A percentile compares a stretch with the other conserved stretches of the same genome.
phyloP scores from a whole-genome alignment of 371 early-diverging fungal species.

The Rhizopus delemar region DNA sequence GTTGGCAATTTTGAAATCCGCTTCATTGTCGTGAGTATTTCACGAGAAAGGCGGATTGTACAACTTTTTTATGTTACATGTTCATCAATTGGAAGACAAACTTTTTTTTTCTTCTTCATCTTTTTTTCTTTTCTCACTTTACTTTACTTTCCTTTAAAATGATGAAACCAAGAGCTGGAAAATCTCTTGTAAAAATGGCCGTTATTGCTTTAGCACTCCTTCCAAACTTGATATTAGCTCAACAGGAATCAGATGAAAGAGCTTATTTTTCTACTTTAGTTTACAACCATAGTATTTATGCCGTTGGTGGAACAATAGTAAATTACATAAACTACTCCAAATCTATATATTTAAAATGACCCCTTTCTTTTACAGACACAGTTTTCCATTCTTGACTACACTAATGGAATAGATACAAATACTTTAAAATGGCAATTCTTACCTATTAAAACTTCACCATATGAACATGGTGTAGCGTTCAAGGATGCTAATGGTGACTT shows the following conservation, averaged over 20 bases:
- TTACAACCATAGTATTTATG: constrained; percentile 15
- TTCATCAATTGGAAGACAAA: constrained; percentile 1
- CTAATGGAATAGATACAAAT: constrained; percentile 22
- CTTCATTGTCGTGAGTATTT: constrained; percentile 26
- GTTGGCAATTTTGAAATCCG: background rate
- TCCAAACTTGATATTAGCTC: constrained; percentile 2
- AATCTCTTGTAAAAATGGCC: constrained; percentile 14
- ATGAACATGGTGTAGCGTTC: constrained; percentile 37
- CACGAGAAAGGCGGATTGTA: constrained; percentile 20
- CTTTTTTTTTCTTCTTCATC: constrained; percentile 7
- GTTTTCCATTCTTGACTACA: constrained; percentile 33
- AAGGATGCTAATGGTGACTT: constrained; percentile 18
- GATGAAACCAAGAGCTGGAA: constrained; percentile 12
- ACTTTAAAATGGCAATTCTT: constrained; percentile 26
- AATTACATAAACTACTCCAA: background rate
- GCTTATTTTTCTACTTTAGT: constrained; percentile 16
- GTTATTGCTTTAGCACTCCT: constrained; percentile 6
- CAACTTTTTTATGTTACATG: constrained; percentile 13
- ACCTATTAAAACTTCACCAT: constrained; percentile 14
- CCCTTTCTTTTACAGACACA: constrained; percentile 16
- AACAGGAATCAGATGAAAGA: constrained; percentile 13
- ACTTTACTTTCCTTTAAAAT: constrained; percentile 17
- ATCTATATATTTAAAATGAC: background rate
- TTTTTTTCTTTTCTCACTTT: background rate
- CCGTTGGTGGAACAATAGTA: constrained; percentile 35